These are phyloP conservation scores for Ustilago xerochloae DNA, from an alignment of 1,284 basidiomycete genomes.

Conservation along the genomic window DNA sequence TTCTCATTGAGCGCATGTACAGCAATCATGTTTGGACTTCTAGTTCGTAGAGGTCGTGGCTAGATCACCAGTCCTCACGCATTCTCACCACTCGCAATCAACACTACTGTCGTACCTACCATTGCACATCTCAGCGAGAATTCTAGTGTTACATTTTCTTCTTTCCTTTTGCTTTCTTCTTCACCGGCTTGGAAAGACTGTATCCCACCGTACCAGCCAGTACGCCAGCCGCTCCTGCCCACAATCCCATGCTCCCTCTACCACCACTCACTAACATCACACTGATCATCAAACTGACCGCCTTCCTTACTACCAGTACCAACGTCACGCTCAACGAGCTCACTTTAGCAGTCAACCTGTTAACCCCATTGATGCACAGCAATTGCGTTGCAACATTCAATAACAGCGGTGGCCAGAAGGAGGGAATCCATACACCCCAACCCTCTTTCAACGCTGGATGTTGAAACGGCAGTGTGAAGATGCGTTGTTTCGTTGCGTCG, in stretches of 20 bases:
- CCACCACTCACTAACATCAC: conserved; percentile 72
- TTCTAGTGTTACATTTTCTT: not conserved
- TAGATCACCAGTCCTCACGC: not conserved
- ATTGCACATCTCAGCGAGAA: not conserved
- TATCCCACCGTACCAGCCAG: conserved; percentile 80
- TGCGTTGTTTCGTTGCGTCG: not conserved
- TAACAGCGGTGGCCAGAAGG: conserved; percentile 75
- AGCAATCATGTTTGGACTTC: conserved; percentile 56
- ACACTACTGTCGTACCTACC: no score
- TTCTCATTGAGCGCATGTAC: conserved; percentile 60
- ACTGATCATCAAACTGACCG: conserved; percentile 82
- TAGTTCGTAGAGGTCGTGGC: conserved; percentile 45
- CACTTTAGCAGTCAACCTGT: conserved; percentile 80
- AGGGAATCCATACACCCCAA: conserved; percentile 72
- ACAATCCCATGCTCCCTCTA: conserved; percentile 55
- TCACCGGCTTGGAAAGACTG: conserved; percentile 15
- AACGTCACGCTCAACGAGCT: conserved; percentile 86
- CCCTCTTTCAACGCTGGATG: not conserved
- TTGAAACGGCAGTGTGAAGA: conserved; percentile 64
- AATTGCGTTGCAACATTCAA: conserved; percentile 85
- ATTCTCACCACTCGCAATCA: no score
- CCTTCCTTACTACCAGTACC: conserved; percentile 88
- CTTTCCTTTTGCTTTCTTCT: not conserved
- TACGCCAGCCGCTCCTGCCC: conserved; percentile 72
- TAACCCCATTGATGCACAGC: conserved; percentile 88